These are phyloP conservation scores for Scytalidium sp. DNA, from an alignment of 2,329 filamentous ascomycete genomes.

Conservation along the genomic window DNA sequence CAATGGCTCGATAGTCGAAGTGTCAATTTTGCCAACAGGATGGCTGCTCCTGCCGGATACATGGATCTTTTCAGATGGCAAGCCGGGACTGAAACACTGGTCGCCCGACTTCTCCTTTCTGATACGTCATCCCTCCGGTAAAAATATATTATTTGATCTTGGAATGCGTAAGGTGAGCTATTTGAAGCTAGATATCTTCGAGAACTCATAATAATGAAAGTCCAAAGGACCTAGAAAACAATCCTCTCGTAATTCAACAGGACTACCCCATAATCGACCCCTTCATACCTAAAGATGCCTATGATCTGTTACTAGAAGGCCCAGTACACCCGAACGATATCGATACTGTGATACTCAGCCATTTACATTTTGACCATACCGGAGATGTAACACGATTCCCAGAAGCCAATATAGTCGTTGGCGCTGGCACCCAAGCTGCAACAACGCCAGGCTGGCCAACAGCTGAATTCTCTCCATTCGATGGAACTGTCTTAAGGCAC, in stretches of 20 bases:
- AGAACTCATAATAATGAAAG: conserved; percentile 32
- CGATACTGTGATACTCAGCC: too few relatives aligned
- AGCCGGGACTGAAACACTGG: conserved; percentile 42
- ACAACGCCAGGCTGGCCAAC: too few relatives aligned
- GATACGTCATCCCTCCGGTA: conserved; percentile 39
- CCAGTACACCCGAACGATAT: background rate
- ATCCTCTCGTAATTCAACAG: conserved; percentile 40
- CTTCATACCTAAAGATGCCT: background rate
- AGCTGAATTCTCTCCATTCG: too few relatives aligned
- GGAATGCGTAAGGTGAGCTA: conserved; percentile 35
- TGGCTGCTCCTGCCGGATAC: too few relatives aligned
- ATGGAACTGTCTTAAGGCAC: too few relatives aligned
- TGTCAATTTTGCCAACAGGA: too few relatives aligned
- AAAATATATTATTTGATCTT: conserved; percentile 47
- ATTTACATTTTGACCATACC: too few relatives aligned
- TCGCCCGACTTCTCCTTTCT: conserved; percentile 49
- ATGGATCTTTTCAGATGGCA: conserved; percentile 42
- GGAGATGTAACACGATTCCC: too few relatives aligned
- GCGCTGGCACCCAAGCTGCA: too few relatives aligned
- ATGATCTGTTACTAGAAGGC: background rate
- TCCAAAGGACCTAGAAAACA: conserved; percentile 39
- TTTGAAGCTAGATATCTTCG: background rate
- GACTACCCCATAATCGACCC: conserved; percentile 32
- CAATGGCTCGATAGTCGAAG: background rate
- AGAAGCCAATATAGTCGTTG: too few relatives aligned